A percentile compares a stretch with the other conserved stretches of the same genome.
These are phyloP conservation scores for Rhizopogon vinicolor DNA, from an alignment of 768 basidiomycete species.

Conservation along the genomic window DNA sequence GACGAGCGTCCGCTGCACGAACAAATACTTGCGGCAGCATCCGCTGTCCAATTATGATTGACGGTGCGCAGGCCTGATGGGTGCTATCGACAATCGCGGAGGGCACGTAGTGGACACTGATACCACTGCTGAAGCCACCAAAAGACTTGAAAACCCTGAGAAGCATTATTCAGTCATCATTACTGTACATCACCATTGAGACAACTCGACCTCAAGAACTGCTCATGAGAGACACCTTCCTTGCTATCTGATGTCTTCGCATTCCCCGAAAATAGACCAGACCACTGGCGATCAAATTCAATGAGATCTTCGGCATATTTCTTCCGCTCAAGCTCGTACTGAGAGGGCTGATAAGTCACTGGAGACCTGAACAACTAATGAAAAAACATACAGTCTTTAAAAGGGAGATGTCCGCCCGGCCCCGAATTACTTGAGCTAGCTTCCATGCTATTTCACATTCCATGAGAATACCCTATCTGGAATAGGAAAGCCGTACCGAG, in stretches of 20 bases:
- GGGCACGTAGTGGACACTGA: conserved; percentile 36
- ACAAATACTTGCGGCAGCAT: conserved; percentile 32
- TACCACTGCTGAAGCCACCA: conserved; percentile 33
- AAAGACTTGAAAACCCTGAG: conserved; percentile 32
- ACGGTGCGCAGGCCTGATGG: conserved; percentile 26
- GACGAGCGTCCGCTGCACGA: conserved; percentile 31
- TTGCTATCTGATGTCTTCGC: conserved; percentile 41
- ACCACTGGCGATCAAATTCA: conserved; percentile 61
- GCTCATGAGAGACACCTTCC: conserved; percentile 28
- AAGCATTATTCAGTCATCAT: background rate
- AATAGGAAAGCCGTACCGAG: conserved; percentile 34
- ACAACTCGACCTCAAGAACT: conserved; percentile 29
- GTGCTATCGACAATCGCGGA: conserved; percentile 30
- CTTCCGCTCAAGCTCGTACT: conserved; percentile 69
- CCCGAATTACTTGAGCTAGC: conserved; percentile 38
- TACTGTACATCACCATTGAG: background rate
- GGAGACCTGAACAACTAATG: background rate
- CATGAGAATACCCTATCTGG: background rate
- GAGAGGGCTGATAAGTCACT: background rate
- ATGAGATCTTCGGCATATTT: conserved; percentile 72
- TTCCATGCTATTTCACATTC: conserved; percentile 36
- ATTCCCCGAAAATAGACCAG: conserved; percentile 67
- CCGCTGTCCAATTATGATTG: conserved; percentile 33
- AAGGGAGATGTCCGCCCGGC: conserved; percentile 33
- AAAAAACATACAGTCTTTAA: conserved; percentile 35